Evolutionary conservation across 352 stramenopile species (phyloP).

Genomic region (Globisporangium carolinianum): DNA sequence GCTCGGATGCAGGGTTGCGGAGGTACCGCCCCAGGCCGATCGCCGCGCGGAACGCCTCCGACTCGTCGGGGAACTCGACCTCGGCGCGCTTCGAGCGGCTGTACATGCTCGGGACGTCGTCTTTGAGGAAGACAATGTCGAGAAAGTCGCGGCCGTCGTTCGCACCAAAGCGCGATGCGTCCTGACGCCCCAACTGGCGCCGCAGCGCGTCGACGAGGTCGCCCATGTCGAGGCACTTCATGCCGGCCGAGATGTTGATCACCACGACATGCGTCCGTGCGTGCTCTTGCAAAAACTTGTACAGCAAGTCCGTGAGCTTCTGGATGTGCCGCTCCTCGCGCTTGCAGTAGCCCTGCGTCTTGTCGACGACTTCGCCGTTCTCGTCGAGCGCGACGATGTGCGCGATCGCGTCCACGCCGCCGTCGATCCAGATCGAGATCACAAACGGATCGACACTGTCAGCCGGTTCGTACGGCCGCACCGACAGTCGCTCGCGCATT

Average conservation of each 20-base stretch:
- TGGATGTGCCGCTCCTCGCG: constrained; percentile 67
- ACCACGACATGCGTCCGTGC: constrained; percentile 76
- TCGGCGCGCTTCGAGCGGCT: constrained; percentile 80
- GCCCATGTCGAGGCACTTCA: constrained; percentile 89
- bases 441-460: constrained; percentile 76
- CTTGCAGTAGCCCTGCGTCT: constrained; percentile 80
- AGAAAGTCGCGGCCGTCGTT: constrained; percentile 78
- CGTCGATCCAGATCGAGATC: constrained; percentile 86
- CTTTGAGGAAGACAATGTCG: constrained; percentile 85
- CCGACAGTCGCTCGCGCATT: constrained; percentile 60
- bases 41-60: constrained; percentile 65
- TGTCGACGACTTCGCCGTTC: constrained; percentile 83
- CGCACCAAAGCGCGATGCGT: constrained; percentile 65
- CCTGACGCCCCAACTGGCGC: constrained; percentile 61
- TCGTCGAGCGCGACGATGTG: constrained; percentile 82
- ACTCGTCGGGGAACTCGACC: constrained; percentile 80
- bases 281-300: constrained; percentile 82
- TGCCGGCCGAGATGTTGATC: constrained; percentile 84
- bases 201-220: constrained; percentile 80
- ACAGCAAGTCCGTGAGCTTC: constrained; percentile 66
- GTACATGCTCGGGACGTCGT: constrained; percentile 87
- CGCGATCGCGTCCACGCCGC: constrained; percentile 65
- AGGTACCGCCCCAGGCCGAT: constrained; percentile 77
- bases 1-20: constrained; percentile 77
- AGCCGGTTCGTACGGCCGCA: constrained; percentile 73